Percentiles rank a stretch among this genome's conserved stretches.
These are phyloP conservation scores for Xerocomus subilludens DNA, from an alignment of 1,284 basidiomycete genomes.

Conservation along the genomic window DNA sequence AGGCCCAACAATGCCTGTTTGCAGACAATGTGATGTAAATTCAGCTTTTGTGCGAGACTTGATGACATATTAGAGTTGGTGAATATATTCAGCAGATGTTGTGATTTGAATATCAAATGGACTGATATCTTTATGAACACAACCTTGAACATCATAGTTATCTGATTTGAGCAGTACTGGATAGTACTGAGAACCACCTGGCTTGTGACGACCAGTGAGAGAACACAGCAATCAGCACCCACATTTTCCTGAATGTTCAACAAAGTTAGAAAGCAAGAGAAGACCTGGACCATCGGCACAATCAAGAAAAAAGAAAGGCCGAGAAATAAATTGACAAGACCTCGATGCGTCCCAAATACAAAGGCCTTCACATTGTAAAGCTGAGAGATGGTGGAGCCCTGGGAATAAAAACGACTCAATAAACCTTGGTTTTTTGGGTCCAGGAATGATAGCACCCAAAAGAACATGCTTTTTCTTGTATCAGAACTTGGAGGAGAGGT, in stretches of 20 bases:
- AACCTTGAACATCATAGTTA: conserved; percentile 7
- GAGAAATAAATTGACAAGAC: background rate
- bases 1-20: conserved; percentile 3
- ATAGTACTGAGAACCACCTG: conserved; percentile 7
- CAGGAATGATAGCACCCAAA: conserved; percentile 24
- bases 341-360: conserved; percentile 8
- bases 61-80: no score
- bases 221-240: conserved; percentile 13
- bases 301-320: background rate
- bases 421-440: conserved; percentile 27
- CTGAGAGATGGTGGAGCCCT: conserved; percentile 18
- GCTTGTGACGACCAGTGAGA: conserved; percentile 1
- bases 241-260: conserved; percentile 11
- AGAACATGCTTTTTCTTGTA: conserved; percentile 28
- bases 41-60: background rate
- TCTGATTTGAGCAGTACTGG: conserved; percentile 11
- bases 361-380: conserved; percentile 3
- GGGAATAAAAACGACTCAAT: conserved; percentile 25
- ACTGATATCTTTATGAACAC: background rate
- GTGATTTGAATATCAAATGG: background rate
- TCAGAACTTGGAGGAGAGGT: background rate
- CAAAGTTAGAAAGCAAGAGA: background rate
- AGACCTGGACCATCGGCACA: conserved; percentile 14
- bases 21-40: background rate
- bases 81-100: no score